phyloP scores from a whole-genome alignment of 805 yeast species.

The Cyberlindnera meyerae region DNA sequence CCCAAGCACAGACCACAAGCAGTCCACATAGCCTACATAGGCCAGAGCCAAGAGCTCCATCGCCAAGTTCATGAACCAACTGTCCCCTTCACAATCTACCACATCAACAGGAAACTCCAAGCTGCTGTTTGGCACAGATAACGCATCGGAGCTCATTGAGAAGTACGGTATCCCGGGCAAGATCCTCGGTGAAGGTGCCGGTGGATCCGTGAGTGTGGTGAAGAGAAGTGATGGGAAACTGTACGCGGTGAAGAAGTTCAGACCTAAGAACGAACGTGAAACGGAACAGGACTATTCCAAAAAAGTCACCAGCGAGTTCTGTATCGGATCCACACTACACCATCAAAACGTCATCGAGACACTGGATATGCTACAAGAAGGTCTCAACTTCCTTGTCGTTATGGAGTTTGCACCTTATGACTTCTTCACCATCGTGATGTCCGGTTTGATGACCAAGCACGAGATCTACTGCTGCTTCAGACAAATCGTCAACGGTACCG shows the following conservation, averaged over 20 bases:
- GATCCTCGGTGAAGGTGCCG: conserved; percentile 87
- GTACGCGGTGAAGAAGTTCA: conserved; percentile 84
- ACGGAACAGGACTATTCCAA: conserved; percentile 62
- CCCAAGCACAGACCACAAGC: conserved; percentile 6
- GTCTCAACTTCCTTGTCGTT: conserved; percentile 58
- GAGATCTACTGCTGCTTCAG: conserved; percentile 80
- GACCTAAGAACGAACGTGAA: conserved; percentile 60
- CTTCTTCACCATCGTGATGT: conserved; percentile 90
- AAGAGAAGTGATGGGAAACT: conserved; percentile 55
- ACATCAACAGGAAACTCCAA: conserved; percentile 19
- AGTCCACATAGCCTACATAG: conserved; percentile 1
- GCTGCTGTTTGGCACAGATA: conserved; percentile 35
- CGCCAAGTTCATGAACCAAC: conserved; percentile 20
- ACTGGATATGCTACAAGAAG: conserved; percentile 71
- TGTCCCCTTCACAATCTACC: conserved; percentile 22
- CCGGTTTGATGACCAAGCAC: conserved; percentile 63
- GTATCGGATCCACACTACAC: conserved; percentile 70
- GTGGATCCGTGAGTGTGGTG: conserved; percentile 85
- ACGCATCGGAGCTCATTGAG: conserved; percentile 39
- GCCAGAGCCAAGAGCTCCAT: conserved; percentile 14
- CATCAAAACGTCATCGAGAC: conserved; percentile 82
- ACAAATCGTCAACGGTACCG: conserved; percentile 73
- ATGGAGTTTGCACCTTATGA: conserved; percentile 94
- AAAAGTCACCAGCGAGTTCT: conserved; percentile 78
- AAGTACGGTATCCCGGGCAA: conserved; percentile 75